Conservation (phyloP, 306 rosid species). For the Castanea mollissima region DNA sequence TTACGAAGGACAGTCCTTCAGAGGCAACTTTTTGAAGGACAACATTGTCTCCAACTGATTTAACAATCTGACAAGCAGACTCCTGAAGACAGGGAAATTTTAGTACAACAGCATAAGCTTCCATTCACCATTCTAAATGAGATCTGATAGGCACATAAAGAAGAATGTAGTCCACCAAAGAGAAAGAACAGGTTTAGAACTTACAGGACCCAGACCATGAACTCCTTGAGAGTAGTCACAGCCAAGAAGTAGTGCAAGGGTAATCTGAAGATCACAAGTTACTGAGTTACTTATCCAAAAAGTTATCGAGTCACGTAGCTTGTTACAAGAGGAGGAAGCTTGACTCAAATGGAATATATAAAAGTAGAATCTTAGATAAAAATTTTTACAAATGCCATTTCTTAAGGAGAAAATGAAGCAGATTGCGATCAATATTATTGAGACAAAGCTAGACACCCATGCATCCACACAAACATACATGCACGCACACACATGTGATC, state of each 20-base stretch:
- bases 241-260: slow-evolving; percentile 78
- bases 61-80: slow-evolving; percentile 70
- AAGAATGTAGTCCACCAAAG: neutral
- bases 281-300: slow-evolving; percentile 19
- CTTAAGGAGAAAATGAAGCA: neutral
- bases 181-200: slow-evolving; percentile 27
- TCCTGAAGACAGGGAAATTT: slow-evolving; percentile 45
- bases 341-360: slow-evolving; percentile 3
- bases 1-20: slow-evolving; percentile 64
- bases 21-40: slow-evolving; percentile 67
- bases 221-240: slow-evolving; percentile 75
- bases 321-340: slow-evolving; percentile 15
- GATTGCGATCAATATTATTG: neutral
- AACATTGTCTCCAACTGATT: slow-evolving; percentile 59
- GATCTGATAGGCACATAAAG: neutral
- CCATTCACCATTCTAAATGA: slow-evolving; percentile 8
- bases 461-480: neutral
- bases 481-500: too few relatives aligned
- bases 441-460: neutral
- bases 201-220: slow-evolving; percentile 70
- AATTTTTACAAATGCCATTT: neutral
- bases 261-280: slow-evolving; percentile 54
- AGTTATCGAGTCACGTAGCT: slow-evolving; percentile 24
- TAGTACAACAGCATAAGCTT: slow-evolving; percentile 18
- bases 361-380: neutral